A percentile compares a stretch with the other conserved stretches of the same genome.
Evolutionary conservation across 495 filamentous ascomycete genomes (phyloP).

Genomic region (Mytilinidion resinicola): DNA sequence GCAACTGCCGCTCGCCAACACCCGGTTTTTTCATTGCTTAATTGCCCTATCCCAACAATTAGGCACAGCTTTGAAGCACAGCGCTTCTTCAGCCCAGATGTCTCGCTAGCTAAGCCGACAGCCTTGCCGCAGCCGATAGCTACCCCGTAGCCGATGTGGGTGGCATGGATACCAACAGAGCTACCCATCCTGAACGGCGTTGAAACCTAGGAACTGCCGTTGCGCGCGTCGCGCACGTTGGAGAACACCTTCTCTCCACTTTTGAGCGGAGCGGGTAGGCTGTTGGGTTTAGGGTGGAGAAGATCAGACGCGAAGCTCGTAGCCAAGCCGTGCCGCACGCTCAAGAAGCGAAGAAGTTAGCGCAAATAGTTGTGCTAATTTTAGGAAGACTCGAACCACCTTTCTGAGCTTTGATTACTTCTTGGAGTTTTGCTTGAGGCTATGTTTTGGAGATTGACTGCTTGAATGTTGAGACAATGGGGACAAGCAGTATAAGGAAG

Average conservation of each 20-base stretch:
- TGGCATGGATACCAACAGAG: background rate
- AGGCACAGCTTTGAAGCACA: background rate
- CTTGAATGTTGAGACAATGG: background rate
- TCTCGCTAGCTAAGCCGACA: background rate
- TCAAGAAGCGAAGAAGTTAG: background rate
- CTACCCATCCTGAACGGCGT: background rate
- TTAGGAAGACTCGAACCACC: background rate
- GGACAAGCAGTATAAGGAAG: too few relatives aligned
- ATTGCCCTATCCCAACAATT: background rate
- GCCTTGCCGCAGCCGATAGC: too few relatives aligned
- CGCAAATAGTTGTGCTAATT: background rate
- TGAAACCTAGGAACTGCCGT: background rate
- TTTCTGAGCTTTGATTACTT: background rate
- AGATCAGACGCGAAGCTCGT: background rate
- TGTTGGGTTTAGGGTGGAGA: background rate
- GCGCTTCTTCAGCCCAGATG: background rate
- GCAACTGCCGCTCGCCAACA: background rate
- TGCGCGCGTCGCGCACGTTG: background rate
- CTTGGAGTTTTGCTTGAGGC: background rate
- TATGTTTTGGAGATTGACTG: background rate
- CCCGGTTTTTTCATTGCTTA: background rate
- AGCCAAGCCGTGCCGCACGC: background rate
- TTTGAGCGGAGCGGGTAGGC: background rate
- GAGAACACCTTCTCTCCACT: background rate
- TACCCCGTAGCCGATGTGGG: background rate